Evolutionary conservation across 805 yeast species (phyloP).

Genomic region (Starmerella floricola): DNA sequence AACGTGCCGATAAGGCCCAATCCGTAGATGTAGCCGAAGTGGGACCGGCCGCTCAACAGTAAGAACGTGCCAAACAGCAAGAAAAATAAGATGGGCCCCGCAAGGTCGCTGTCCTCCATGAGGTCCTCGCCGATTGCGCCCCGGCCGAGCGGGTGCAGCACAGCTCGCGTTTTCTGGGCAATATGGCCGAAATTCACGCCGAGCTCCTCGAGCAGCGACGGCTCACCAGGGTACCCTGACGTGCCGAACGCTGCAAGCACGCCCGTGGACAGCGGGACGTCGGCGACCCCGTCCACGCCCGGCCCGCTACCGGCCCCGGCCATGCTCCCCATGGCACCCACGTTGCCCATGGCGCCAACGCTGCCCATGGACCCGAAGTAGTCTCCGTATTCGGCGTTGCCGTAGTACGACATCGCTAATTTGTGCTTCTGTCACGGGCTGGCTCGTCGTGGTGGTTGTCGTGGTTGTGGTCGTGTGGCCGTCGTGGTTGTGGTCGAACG

Average conservation of each 20-base stretch:
- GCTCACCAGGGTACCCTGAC: constrained; percentile 89
- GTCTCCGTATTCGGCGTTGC: constrained; percentile 14
- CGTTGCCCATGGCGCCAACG: constrained; percentile 12
- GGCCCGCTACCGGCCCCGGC: constrained; percentile 1
- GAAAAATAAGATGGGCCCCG: constrained; percentile 88
- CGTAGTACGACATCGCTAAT: constrained; percentile 18
- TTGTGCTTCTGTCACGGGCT: too few species aligned
- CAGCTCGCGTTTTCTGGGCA: constrained; percentile 67
- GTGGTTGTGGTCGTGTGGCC: too few species aligned
- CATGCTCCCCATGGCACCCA: constrained; percentile 17
- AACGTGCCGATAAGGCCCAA: constrained; percentile 85
- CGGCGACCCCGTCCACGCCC: constrained; percentile 8
- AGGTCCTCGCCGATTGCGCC: constrained; percentile 56
- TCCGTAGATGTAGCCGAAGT: constrained; percentile 93
- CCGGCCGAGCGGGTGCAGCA: constrained; percentile 55
- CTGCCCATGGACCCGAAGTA: constrained; percentile 8
- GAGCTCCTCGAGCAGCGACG: constrained; percentile 79
- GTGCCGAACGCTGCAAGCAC: constrained; percentile 85
- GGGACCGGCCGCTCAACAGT: constrained; percentile 78
- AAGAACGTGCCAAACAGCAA: constrained; percentile 73
- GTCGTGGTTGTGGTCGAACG: too few species aligned
- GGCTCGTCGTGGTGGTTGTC: too few species aligned
- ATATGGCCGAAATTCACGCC: constrained; percentile 90
- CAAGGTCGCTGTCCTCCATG: constrained; percentile 80
- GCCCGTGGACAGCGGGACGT: constrained; percentile 47